These are phyloP conservation scores for Lachnellula cervina DNA, from an alignment of 2,329 filamentous ascomycete species.

Conservation along the genomic window DNA sequence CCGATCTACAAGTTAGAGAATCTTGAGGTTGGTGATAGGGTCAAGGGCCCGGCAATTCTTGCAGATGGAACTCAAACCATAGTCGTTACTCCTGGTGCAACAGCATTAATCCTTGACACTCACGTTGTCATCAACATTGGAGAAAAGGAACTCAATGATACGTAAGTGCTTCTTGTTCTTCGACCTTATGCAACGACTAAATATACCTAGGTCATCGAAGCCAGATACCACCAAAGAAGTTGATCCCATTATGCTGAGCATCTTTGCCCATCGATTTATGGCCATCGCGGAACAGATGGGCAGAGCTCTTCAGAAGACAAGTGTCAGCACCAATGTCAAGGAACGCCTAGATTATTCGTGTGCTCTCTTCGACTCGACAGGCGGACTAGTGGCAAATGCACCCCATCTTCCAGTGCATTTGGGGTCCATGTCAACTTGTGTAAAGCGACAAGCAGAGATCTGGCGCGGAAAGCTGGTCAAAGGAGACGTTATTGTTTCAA, in stretches of 20 bases:
- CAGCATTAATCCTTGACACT: constrained; percentile 73
- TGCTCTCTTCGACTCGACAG: constrained; percentile 71
- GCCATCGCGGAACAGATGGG: constrained; percentile 84
- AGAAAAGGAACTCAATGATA: constrained; percentile 45
- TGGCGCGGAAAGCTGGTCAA: constrained; percentile 74
- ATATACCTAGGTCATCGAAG: constrained; percentile 9
- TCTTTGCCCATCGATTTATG: constrained; percentile 82
- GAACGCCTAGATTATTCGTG: constrained; percentile 81
- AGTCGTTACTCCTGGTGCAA: constrained; percentile 74
- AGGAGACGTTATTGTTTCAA: constrained; percentile 78
- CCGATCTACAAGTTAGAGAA: constrained; percentile 79
- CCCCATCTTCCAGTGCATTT: constrained; percentile 78
- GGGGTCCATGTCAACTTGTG: constrained; percentile 81
- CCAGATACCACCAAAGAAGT: constrained; percentile 45
- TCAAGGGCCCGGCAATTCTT: constrained; percentile 78
- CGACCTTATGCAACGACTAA: background rate
- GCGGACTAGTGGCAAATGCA: constrained; percentile 72
- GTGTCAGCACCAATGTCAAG: constrained; percentile 75
- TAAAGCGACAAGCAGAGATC: constrained; percentile 71
- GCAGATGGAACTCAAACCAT: constrained; percentile 89
- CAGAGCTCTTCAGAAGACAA: constrained; percentile 71
- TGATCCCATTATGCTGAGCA: constrained; percentile 71
- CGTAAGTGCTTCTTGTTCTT: constrained; percentile 25
- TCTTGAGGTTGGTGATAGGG: constrained; percentile 64
- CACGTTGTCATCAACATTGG: constrained; percentile 86